These are phyloP conservation scores for Echium plantagineum DNA, from an alignment of 257 asterid species.

Conservation along the genomic window DNA sequence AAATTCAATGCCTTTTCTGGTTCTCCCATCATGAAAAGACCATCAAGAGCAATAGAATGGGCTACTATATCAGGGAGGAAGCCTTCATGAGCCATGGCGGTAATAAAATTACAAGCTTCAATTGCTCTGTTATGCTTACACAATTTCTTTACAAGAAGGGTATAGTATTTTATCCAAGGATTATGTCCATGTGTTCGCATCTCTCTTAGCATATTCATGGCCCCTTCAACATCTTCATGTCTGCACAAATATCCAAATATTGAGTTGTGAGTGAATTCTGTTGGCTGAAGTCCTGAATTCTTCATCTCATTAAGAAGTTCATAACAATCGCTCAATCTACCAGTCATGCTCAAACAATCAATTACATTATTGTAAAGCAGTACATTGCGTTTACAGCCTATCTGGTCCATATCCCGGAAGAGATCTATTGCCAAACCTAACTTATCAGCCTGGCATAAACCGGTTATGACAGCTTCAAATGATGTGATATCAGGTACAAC, in stretches of 20 bases:
- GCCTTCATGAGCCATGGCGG: slow-evolving; percentile 51
- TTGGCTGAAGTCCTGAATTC: slow-evolving; percentile 47
- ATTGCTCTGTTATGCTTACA: slow-evolving; percentile 46
- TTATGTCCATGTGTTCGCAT: slow-evolving; percentile 63
- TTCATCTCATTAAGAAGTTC: slow-evolving; percentile 59
- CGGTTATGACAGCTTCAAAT: slow-evolving; percentile 55
- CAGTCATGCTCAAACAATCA: slow-evolving; percentile 41
- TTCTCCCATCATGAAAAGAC: slow-evolving; percentile 46
- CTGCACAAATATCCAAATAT: slow-evolving; percentile 74
- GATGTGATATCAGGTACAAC: slow-evolving; percentile 31
- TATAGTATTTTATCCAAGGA: slow-evolving; percentile 86
- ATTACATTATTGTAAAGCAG: slow-evolving; percentile 61
- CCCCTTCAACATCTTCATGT: slow-evolving; percentile 41
- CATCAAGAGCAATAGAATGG: slow-evolving; percentile 59
- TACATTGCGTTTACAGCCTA: slow-evolving; percentile 42
- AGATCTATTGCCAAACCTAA: slow-evolving; percentile 57
- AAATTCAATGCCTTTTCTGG: slow-evolving; percentile 47
- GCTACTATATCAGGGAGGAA: slow-evolving; percentile 69
- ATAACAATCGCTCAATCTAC: slow-evolving; percentile 45
- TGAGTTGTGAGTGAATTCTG: slow-evolving; percentile 77
- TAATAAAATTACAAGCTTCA: slow-evolving; percentile 62
- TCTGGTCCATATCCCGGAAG: slow-evolving; percentile 39
- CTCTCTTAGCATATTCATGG: slow-evolving; percentile 49
- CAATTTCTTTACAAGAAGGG: slow-evolving; percentile 52
- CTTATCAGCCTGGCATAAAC: slow-evolving; percentile 49